phyloP scores from a whole-genome alignment of 139 green algal species.

The Limnomonas spitsbergensis region DNA sequence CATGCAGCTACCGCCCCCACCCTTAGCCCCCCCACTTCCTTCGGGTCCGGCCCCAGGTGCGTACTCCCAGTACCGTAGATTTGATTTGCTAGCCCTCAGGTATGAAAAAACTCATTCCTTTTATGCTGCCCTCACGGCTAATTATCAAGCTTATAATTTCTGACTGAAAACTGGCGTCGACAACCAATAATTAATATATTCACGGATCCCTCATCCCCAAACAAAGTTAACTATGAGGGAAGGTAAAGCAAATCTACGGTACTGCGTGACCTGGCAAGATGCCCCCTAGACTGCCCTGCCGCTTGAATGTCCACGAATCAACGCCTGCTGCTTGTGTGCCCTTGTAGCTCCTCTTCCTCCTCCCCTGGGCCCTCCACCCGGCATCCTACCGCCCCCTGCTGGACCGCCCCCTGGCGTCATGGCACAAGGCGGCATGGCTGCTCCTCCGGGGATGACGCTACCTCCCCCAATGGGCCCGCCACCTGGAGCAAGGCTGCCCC shows the following conservation, averaged over 20 bases:
- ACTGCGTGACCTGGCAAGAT: too few relatives aligned
- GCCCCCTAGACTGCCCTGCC: too few relatives aligned
- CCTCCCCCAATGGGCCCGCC: constrained; percentile 33
- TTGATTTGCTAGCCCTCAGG: too few relatives aligned
- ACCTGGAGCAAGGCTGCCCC: constrained; percentile 19
- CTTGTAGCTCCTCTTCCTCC: constrained; percentile 18
- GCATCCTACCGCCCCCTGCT: constrained; percentile 10
- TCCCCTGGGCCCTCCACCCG: constrained; percentile 19
- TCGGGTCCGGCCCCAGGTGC: constrained; percentile 13
- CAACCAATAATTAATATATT: too few relatives aligned
- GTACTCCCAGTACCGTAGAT: neutral
- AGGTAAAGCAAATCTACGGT: too few relatives aligned
- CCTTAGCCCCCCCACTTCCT: constrained; percentile 40
- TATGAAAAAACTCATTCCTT: neutral
- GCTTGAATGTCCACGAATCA: too few relatives aligned
- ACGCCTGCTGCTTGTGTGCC: too few relatives aligned
- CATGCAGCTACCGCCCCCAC: constrained; percentile 36
- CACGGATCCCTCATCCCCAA: too few relatives aligned
- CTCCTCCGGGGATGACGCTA: constrained; percentile 10
- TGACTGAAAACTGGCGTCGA: too few relatives aligned
- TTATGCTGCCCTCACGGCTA: neutral
- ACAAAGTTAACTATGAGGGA: too few relatives aligned
- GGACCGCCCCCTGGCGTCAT: constrained; percentile 19
- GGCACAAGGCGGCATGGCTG: too few relatives aligned
- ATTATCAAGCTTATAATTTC: neutral